Evolutionary conservation across 2,329 filamentous ascomycete species (phyloP), one percentile per base, ranked within the genome.

Genomic region (Metarhizium robertsii): DNA sequence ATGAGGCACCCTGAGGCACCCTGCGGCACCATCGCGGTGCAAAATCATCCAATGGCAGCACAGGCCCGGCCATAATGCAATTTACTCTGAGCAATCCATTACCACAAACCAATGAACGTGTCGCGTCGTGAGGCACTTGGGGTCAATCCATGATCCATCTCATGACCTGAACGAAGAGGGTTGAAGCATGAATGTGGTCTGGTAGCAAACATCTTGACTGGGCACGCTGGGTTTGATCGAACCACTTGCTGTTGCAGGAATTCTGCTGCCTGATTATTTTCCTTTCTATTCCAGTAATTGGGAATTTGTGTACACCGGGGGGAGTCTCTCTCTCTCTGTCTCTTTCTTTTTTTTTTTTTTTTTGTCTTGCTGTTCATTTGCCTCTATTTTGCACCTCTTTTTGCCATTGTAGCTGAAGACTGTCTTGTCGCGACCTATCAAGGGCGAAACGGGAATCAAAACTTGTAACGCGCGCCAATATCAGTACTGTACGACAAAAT

Each of bases 1-100:
- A 18, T 1, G 34, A 69, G 67, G 68, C 68, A 53, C 1, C 25
- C 29, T 6, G 29, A 16, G 8, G 8, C 14, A 16, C 14, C 38
- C 38, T 40, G 11, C 51, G 53, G 56, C 53, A 53, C 29, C 51
- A 58, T 53, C 25, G 36, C 54, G 47, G 56, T 52, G 47, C 50
- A 55, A 58, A 48, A 38, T 7, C 47, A 29, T 45, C 45, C 53
- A 57, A 53, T 53, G 53, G 56, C 30, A 53, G 25, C 56, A 51
- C 56, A 52, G 38, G 40, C n/a, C 49, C 34, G 36, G 32, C 46
- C 52, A 53, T 30, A 34, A 20, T 34, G 32, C 32, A 34, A 34
- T 50, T 50, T 30, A 10, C 36, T 50, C 46, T 53, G 38, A 10
- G 40, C 47, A 57, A 51, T 43, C n/a, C 52, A 36, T 53, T 42